Evolutionary conservation across 345 rosid species (phyloP).

Genomic region (Psidium friedrichsthalianum): DNA sequence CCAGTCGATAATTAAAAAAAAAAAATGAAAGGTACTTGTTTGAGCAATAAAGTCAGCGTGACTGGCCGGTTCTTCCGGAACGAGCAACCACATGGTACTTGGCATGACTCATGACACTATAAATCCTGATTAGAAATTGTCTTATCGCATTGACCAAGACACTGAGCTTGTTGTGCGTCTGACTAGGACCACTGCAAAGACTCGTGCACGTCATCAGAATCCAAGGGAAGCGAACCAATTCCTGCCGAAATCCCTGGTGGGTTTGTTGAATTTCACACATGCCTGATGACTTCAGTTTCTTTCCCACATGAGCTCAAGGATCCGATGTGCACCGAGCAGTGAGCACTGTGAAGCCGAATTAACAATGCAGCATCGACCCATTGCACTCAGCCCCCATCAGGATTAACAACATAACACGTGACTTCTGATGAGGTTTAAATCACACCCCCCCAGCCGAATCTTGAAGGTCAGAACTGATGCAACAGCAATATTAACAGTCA

Average conservation of each 20-base stretch:
- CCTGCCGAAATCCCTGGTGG: background rate
- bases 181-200: background rate
- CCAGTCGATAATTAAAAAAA: too few species aligned
- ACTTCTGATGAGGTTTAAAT: background rate
- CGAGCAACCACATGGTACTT: background rate
- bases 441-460: background rate
- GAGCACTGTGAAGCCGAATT: background rate
- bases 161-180: background rate
- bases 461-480: background rate
- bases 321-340: background rate
- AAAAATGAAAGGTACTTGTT: background rate
- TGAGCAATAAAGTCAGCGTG: background rate
- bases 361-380: background rate
- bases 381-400: too few species aligned
- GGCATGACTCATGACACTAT: background rate
- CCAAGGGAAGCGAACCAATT: background rate
- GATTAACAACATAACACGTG: slow-evolving; percentile 22
- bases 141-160: background rate
- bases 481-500: slow-evolving; percentile 21
- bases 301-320: background rate
- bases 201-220: background rate
- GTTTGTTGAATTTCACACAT: background rate
- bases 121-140: background rate
- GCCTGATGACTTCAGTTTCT: background rate
- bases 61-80: background rate